These are phyloP conservation scores for Lentinula novae-zelandiae DNA, from an alignment of 1,284 basidiomycete genomes.

Conservation along the genomic window DNA sequence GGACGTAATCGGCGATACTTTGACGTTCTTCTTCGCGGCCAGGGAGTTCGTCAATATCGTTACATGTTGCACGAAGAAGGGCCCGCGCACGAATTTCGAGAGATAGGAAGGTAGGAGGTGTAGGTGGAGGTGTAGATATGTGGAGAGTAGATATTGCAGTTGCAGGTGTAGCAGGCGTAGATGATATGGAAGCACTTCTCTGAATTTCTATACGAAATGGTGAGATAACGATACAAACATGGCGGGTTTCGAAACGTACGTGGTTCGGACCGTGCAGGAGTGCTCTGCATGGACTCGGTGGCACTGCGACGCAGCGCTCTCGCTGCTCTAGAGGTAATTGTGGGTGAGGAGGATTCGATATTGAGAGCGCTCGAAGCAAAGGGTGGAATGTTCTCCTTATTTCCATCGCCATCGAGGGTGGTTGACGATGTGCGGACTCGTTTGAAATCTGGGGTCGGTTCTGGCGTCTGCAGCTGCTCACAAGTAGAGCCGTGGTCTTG, in stretches of 20 bases:
- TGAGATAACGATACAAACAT: conserved; percentile 12
- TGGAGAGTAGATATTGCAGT: conserved; percentile 38
- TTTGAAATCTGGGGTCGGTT: conserved; percentile 62
- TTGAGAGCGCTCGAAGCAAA: conserved; percentile 32
- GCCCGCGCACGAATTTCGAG: conserved; percentile 63
- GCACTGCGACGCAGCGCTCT: conserved; percentile 45
- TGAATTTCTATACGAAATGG: conserved; percentile 4
- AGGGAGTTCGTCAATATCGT: conserved; percentile 45
- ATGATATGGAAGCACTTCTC: conserved; percentile 41
- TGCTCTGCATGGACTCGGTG: conserved; percentile 37
- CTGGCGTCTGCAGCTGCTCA: conserved; percentile 48
- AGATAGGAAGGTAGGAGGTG: conserved; percentile 52
- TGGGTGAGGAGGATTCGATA: conserved; percentile 25
- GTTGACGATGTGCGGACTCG: conserved; percentile 47
- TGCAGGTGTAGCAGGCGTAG: conserved; percentile 37
- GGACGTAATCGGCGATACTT: conserved; percentile 54
- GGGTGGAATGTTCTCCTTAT: conserved; percentile 77
- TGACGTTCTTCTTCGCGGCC: conserved; percentile 63
- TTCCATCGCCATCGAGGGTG: conserved; percentile 50
- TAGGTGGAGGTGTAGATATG: conserved; percentile 55
- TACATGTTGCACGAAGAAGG: conserved; percentile 66
- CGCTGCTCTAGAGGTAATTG: conserved; percentile 31
- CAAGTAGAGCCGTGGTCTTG: conserved; percentile 26
- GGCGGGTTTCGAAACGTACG: conserved; percentile 2
- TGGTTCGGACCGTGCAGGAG: conserved; percentile 28